These are phyloP conservation scores for Macaranga tanarius DNA, from an alignment of 441 rosid species.

Conservation along the genomic window DNA sequence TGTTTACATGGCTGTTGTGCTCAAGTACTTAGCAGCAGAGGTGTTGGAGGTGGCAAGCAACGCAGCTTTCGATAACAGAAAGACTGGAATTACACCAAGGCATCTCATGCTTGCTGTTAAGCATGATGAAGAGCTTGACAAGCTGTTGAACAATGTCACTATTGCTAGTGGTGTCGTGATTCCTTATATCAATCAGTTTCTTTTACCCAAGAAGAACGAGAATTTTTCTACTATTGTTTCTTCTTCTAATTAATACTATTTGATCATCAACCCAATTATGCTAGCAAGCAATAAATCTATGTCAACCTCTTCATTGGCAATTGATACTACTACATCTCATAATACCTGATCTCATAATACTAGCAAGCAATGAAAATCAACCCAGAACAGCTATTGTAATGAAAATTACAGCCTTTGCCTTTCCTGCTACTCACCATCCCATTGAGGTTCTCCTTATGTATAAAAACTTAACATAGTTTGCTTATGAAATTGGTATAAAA, in stretches of 20 bases:
- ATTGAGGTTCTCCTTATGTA: constrained; percentile 54
- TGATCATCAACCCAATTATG: background rate
- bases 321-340: too few species aligned
- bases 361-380: too few species aligned
- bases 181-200: background rate
- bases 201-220: background rate
- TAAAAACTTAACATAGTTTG: constrained; percentile 53
- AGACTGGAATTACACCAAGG: background rate
- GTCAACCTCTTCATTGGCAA: too few species aligned
- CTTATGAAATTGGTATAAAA: constrained; percentile 46
- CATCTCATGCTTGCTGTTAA: background rate
- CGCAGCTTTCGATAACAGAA: background rate
- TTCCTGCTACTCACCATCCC: constrained; percentile 49
- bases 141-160: background rate
- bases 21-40: constrained; percentile 7
- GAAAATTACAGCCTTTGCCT: constrained; percentile 64
- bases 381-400: too few species aligned
- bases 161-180: background rate
- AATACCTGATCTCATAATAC: too few species aligned
- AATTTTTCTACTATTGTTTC: too few species aligned
- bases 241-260: too few species aligned
- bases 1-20: constrained; percentile 14
- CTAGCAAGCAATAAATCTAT: background rate
- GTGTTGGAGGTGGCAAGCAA: constrained; percentile 17
- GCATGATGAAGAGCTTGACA: background rate